A percentile compares a stretch with the other conserved stretches of the same genome.
Conservation (phyloP, 1,139 yeast species). For the Williopsis jadinii region DNA sequence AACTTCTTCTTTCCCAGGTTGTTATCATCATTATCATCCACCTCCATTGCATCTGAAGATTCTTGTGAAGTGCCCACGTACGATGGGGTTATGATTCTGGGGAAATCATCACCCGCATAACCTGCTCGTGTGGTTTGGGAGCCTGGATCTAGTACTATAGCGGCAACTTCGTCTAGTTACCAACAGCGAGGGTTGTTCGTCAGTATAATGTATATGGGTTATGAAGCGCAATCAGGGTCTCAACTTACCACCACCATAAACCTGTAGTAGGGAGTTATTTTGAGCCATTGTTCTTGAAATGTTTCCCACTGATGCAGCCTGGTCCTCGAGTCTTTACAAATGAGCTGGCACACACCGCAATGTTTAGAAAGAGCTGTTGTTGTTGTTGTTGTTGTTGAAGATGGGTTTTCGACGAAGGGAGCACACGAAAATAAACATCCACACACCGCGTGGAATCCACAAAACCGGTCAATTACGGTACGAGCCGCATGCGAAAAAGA, state of each 20-base stretch:
- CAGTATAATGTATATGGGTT: not conserved
- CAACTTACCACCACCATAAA: constrained; percentile 48
- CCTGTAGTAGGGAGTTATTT: constrained; percentile 26
- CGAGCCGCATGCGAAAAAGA: no score
- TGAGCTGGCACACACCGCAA: no score
- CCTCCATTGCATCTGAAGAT: constrained; percentile 20
- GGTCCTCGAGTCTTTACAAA: no score
- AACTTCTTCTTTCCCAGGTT: constrained; percentile 9
- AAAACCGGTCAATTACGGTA: no score
- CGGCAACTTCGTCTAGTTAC: constrained; percentile 70
- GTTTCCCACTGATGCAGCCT: not conserved
- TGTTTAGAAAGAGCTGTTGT: no score
- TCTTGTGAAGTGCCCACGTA: constrained; percentile 32
- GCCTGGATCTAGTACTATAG: constrained; percentile 90
- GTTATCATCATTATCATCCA: constrained; percentile 24
- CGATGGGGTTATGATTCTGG: constrained; percentile 71
- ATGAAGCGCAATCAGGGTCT: not conserved
- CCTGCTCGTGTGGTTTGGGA: constrained; percentile 80
- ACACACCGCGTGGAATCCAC: no score
- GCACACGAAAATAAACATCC: no score
- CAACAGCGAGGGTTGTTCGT: constrained; percentile 11
- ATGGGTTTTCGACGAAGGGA: no score
- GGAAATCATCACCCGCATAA: constrained; percentile 91
- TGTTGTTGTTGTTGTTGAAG: no score
- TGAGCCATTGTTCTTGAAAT: constrained; percentile 15